Percentiles rank a stretch among this genome's conserved stretches.
Evolutionary conservation across 164 flowering plant species (phyloP).

Genomic region (Piper betle): DNA sequence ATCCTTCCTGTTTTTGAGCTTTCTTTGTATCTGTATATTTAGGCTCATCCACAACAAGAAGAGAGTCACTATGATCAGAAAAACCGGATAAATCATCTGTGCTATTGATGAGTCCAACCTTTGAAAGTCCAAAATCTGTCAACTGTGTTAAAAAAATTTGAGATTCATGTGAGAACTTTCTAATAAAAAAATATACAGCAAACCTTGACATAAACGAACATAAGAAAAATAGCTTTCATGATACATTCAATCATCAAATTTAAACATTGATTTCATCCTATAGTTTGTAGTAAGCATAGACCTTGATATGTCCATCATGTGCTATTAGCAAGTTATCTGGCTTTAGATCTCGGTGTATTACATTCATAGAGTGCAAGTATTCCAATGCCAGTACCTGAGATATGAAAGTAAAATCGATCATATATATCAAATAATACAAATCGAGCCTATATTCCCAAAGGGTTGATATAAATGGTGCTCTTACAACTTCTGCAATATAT

Average conservation of each 20-base stretch:
- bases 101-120: conserved; percentile 93
- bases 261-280: neutral
- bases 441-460: neutral
- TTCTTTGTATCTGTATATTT: conserved; percentile 16
- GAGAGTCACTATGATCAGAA: conserved; percentile 24
- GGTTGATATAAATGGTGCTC: conserved; percentile 9
- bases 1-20: conserved; percentile 39
- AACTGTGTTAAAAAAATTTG: conserved; percentile 64
- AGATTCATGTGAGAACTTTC: conserved; percentile 24
- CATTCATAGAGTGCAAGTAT: conserved; percentile 85
- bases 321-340: conserved; percentile 96
- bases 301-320: conserved; percentile 98
- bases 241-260: neutral
- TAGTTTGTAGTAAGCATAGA: conserved; percentile 9
- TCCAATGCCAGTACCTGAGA: conserved; percentile 96
- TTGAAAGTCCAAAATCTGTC: conserved; percentile 99
- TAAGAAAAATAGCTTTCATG: too few species aligned
- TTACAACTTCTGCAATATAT: conserved; percentile 94
- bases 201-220: too few species aligned
- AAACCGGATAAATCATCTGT: conserved; percentile 91
- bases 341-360: conserved; percentile 92
- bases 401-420: neutral
- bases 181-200: neutral
- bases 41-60: conserved; percentile 45
- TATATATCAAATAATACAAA: neutral